A percentile compares a stretch with the other conserved stretches of the same genome.
Conservation (phyloP, 2,329 filamentous ascomycete genomes). For the Aspergillus caelatus region DNA sequence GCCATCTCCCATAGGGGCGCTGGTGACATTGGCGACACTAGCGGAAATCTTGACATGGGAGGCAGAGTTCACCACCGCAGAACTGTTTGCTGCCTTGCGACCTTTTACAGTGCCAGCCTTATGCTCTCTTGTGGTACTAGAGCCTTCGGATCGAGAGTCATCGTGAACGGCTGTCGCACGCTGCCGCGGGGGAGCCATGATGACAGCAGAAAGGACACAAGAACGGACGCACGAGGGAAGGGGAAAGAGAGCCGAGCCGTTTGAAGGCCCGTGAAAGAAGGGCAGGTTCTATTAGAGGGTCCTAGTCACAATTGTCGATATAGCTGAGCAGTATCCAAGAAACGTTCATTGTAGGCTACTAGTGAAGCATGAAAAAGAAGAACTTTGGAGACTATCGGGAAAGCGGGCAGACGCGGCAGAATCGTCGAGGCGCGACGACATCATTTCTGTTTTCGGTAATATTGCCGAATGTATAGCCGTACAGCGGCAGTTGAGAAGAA, state of each 20-base stretch:
- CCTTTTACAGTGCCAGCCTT: conserved; percentile 35
- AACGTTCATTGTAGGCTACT: conserved; percentile 5
- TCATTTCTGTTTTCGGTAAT: conserved; percentile 25
- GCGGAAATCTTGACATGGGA: conserved; percentile 22
- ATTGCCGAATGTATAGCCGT: conserved; percentile 11
- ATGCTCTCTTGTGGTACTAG: conserved; percentile 45
- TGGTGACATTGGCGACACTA: conserved; percentile 33
- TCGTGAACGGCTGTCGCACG: conserved; percentile 44
- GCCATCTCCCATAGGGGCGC: conserved; percentile 28
- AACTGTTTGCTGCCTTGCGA: conserved; percentile 31
- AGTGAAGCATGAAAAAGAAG: conserved; percentile 12
- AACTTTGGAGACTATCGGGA: conserved; percentile 17
- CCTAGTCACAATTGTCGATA: conserved; percentile 1
- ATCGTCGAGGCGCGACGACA: conserved; percentile 29
- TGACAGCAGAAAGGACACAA: conserved; percentile 14
- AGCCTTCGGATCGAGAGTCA: conserved; percentile 53
- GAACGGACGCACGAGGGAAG: conserved; percentile 1
- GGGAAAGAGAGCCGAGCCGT: conserved; percentile 6
- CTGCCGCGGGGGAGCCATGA: conserved; percentile 51
- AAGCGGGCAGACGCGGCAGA: conserved; percentile 38
- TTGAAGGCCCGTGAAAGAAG: not conserved
- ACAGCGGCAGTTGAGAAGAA: not conserved
- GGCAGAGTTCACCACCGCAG: conserved; percentile 12
- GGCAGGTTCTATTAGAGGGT: not conserved
- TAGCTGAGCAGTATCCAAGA: not conserved